Percentiles rank a stretch among this genome's conserved stretches.
These are phyloP conservation scores for Wickerhamiella azyma DNA, from an alignment of 805 yeast species.

Conservation along the genomic window DNA sequence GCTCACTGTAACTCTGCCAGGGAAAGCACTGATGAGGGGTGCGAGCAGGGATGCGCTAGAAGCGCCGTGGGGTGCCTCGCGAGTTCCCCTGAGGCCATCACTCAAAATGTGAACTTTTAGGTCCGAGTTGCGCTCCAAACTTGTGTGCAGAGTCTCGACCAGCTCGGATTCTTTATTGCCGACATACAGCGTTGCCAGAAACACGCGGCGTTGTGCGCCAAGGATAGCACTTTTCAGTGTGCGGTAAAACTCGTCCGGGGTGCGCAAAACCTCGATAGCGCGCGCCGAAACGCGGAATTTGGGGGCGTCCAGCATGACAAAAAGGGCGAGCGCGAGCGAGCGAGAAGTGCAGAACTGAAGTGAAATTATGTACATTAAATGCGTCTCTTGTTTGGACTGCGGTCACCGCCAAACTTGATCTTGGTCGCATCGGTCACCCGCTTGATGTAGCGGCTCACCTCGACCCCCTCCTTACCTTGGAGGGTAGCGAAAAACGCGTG, in stretches of 20 bases:
- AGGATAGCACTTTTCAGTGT: constrained; percentile 46
- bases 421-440: constrained; percentile 68
- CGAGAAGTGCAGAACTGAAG: neutral
- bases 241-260: constrained; percentile 60
- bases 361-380: constrained; percentile 15
- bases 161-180: constrained; percentile 76
- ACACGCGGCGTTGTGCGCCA: constrained; percentile 50
- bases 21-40: constrained; percentile 45
- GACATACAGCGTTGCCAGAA: constrained; percentile 72
- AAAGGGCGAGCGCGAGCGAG: neutral
- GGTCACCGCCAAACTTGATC: constrained; percentile 84
- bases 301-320: constrained; percentile 17
- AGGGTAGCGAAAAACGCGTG: constrained; percentile 73
- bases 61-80: constrained; percentile 63
- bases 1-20: constrained; percentile 57
- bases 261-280: constrained; percentile 12
- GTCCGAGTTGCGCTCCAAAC: constrained; percentile 44
- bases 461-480: constrained; percentile 75
- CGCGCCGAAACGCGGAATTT: constrained; percentile 15
- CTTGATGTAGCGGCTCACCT: constrained; percentile 49
- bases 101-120: constrained; percentile 60
- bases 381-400: constrained; percentile 63
- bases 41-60: constrained; percentile 69
- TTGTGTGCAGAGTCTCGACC: constrained; percentile 44
- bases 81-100: constrained; percentile 83